These are phyloP conservation scores for Cyberlindnera bimundalis DNA, from an alignment of 805 yeast species.

Conservation along the genomic window DNA sequence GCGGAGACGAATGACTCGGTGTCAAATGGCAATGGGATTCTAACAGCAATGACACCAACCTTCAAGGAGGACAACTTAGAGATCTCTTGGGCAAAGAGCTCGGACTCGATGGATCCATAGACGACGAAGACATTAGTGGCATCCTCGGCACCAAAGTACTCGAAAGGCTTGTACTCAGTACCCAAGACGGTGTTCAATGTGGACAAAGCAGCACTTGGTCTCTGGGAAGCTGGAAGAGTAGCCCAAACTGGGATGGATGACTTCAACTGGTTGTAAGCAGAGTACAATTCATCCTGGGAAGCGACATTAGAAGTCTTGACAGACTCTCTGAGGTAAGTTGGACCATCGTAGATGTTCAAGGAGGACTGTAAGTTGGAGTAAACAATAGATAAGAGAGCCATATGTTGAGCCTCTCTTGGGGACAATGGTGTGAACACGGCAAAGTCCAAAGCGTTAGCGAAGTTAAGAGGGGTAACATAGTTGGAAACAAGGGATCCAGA, in stretches of 20 bases:
- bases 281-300: slow-evolving; percentile 37
- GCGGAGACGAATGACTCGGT: slow-evolving; percentile 52
- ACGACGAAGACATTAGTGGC: slow-evolving; percentile 77
- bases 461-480: slow-evolving; percentile 55
- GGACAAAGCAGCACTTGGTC: slow-evolving; percentile 44
- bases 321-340: slow-evolving; percentile 50
- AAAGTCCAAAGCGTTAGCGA: slow-evolving; percentile 59
- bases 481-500: slow-evolving; percentile 56
- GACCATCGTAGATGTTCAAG: slow-evolving; percentile 78
- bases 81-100: slow-evolving; percentile 47
- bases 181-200: slow-evolving; percentile 53
- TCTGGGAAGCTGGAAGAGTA: slow-evolving; percentile 31
- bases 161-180: slow-evolving; percentile 56
- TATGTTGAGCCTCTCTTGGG: slow-evolving; percentile 61
- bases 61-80: slow-evolving; percentile 18
- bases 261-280: slow-evolving; percentile 37
- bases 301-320: slow-evolving; percentile 40
- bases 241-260: slow-evolving; percentile 27
- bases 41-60: slow-evolving; percentile 64
- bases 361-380: slow-evolving; percentile 55
- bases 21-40: slow-evolving; percentile 82
- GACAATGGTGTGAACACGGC: slow-evolving; percentile 69
- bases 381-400: slow-evolving; percentile 60
- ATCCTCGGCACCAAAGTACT: slow-evolving; percentile 59
- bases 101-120: slow-evolving; percentile 70